phyloP scores from a whole-genome alignment of 163 green algal genomes.

The Prototheca cutis region DNA sequence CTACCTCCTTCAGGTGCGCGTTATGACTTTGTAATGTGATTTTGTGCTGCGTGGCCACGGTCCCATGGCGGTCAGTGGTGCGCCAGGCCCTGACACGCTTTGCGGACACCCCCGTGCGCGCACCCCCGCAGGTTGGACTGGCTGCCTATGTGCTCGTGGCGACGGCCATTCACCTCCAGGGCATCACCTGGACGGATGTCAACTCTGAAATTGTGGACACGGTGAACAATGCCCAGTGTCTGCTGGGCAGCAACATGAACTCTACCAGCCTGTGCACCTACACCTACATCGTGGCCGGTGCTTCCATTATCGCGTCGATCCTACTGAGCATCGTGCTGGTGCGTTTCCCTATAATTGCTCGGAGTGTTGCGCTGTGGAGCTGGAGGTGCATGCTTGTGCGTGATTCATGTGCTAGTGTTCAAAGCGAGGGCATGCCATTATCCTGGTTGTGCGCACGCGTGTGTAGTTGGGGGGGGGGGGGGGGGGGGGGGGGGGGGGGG shows the following conservation, averaged over 20 bases:
- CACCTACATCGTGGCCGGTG: background rate
- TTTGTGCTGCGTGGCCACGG: background rate
- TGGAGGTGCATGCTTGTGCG: too few species aligned
- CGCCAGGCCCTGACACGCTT: too few species aligned
- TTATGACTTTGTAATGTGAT: background rate
- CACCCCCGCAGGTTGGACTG: background rate
- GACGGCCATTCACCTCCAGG: background rate
- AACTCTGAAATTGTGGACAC: background rate
- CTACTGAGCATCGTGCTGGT: conserved; percentile 1
- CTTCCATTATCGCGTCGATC: background rate
- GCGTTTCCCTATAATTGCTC: too few species aligned
- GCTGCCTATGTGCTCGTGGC: background rate
- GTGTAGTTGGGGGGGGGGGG: too few species aligned
- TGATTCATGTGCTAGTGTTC: too few species aligned
- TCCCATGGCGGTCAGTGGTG: background rate
- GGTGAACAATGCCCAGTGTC: background rate
- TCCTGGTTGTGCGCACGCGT: too few species aligned
- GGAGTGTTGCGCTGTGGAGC: too few species aligned
- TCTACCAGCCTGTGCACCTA: conserved; percentile 1
- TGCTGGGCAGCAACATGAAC: conserved; percentile 1
- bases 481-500: too few species aligned
- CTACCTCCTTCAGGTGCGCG: conserved; percentile 1
- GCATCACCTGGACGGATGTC: background rate
- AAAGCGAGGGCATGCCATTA: too few species aligned
- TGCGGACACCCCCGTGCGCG: too few species aligned